Percentiles rank a stretch among this genome's conserved stretches.
Evolutionary conservation across 1,284 basidiomycete genomes (phyloP).

Genomic region (Apiotrichum mycotoxinovorans): DNA sequence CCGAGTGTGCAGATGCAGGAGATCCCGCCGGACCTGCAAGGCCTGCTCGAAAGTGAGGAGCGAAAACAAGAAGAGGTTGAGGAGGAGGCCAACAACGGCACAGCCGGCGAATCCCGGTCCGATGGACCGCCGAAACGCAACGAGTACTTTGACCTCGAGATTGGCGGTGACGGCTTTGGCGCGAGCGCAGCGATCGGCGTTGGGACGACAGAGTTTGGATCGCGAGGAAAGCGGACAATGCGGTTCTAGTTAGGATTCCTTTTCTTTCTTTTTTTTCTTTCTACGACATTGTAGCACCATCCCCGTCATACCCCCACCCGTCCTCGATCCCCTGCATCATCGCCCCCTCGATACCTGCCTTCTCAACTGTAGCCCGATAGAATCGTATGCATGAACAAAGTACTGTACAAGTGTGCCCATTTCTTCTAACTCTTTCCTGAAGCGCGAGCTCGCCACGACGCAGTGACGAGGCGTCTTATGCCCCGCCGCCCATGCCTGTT

Average conservation of each 20-base stretch:
- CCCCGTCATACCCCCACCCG: background rate
- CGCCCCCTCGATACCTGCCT: background rate
- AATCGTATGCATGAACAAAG: conserved; percentile 5
- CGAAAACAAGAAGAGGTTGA: conserved; percentile 63
- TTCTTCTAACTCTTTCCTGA: background rate
- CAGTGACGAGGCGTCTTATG: background rate
- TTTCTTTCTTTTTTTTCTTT: background rate
- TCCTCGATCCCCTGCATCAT: background rate
- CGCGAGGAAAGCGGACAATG: conserved; percentile 21
- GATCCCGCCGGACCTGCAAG: conserved; percentile 85
- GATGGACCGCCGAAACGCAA: conserved; percentile 20
- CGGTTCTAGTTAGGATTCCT: conserved; percentile 10
- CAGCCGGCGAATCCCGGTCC: conserved; percentile 13
- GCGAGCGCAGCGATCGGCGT: background rate
- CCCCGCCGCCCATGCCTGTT: conserved; percentile 20
- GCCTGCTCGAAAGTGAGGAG: conserved; percentile 73
- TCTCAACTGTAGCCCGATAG: background rate
- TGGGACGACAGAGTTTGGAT: background rate
- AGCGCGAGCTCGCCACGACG: background rate
- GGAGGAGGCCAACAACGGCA: conserved; percentile 57
- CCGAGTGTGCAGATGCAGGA: conserved; percentile 96
- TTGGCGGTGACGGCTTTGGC: conserved; percentile 14
- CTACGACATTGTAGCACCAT: background rate
- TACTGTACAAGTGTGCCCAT: background rate
- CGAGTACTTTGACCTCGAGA: conserved; percentile 22